Conservation (phyloP, 768 basidiomycete genomes). For the Psilocybe cyanescens region DNA sequence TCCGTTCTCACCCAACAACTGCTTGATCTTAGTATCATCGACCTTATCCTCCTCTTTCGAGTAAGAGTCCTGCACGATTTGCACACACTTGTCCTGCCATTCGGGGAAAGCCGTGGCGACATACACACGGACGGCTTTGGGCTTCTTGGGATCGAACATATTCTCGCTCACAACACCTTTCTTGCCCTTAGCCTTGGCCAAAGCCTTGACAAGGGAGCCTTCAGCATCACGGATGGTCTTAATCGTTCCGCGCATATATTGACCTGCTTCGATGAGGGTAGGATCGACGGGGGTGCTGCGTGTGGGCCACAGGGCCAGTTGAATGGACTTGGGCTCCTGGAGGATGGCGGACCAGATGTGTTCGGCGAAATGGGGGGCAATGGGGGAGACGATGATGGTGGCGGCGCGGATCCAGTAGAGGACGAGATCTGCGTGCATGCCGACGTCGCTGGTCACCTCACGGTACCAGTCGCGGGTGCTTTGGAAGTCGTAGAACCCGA, state of each 20-base stretch:
- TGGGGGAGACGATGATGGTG: constrained; percentile 80
- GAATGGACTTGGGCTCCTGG: constrained; percentile 75
- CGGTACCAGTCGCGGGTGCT: constrained; percentile 95
- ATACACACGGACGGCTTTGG: constrained; percentile 87
- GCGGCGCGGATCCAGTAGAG: constrained; percentile 82
- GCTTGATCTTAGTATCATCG: constrained; percentile 81
- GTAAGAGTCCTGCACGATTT: constrained; percentile 73
- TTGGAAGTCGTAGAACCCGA: constrained; percentile 95
- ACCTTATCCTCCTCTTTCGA: constrained; percentile 60
- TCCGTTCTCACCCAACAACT: constrained; percentile 67
- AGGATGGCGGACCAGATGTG: constrained; percentile 84
- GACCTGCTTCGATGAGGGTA: constrained; percentile 68
- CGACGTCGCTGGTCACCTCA: constrained; percentile 83
- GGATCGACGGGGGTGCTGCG: constrained; percentile 62
- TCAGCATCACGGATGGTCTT: constrained; percentile 93
- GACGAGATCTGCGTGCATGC: constrained; percentile 92
- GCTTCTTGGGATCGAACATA: constrained; percentile 83
- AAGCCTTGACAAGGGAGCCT: constrained; percentile 73
- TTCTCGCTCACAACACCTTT: constrained; percentile 42
- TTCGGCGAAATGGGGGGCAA: constrained; percentile 94
- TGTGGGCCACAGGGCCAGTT: constrained; percentile 84
- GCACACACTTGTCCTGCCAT: constrained; percentile 90
- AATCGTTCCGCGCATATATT: constrained; percentile 90
- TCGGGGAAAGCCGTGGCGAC: constrained; percentile 90
- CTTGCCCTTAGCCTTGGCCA: constrained; percentile 77